Evolutionary conservation across 2,329 filamentous ascomycete species (phyloP), one percentile per base, ranked within the genome.

Genomic region (Trichoderma pleuroti): DNA sequence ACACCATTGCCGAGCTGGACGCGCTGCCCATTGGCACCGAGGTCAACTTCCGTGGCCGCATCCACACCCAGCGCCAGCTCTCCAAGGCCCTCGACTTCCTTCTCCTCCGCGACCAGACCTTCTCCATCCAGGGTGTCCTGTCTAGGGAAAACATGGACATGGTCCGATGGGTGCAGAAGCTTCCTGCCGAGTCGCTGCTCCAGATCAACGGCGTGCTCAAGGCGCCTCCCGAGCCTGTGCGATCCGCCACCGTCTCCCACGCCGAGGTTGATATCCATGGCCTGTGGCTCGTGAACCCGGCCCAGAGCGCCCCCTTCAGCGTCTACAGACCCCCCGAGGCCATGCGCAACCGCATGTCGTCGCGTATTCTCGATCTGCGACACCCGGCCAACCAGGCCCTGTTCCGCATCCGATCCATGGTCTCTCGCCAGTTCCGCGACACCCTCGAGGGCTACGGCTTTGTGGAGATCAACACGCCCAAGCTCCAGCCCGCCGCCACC

Each of bases 401-500:
- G 73, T 97, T 97, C 85, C 91, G 93, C 71, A 89, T 97, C 62
- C 93, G 96, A 74, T 92, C 93, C 5, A 91, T 89, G 30, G 89
- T 97, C 70, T 91, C 92, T 75, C 91, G 91, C 75, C 86, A 92
- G 30, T 98, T 97, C 86, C 92, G 94, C 62, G 81, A 86, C 11
- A 89, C 91, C 2, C 86, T 98, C 1, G 92, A 95, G 74, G 85
- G 86, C 3, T 85, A 91, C 73, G 91, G 90, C 18, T 98, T 98
- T 78, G 91, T 97, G 71, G 94, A 98, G 81, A 97, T 98, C 72
- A 93, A 97, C 78, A 97, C 93, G 0, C 94, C 94, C 2, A 98
- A 97, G 82, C 84, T 98, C 56, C 93, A 97, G 83, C 93, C 93
- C 2, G 91, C 92, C 14, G 94, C 94, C 1, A 97, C 94, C 1